Conservation (phyloP, 495 filamentous ascomycete genomes). For the Hypomontagnella submonticulosa region DNA sequence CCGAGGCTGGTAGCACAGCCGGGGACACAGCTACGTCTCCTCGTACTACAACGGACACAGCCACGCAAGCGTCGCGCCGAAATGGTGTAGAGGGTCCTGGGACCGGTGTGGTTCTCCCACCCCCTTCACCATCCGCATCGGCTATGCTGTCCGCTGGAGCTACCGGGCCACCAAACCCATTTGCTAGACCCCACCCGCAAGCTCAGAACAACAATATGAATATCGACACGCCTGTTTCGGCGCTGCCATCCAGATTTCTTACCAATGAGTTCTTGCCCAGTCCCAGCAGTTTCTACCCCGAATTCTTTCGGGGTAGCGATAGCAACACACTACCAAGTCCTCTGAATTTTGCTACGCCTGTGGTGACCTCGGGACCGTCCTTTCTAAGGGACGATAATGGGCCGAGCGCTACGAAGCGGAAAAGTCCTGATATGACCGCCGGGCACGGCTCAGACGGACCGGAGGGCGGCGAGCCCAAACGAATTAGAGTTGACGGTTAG, state of each 20-base stretch:
- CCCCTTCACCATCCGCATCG: slow-evolving; percentile 87
- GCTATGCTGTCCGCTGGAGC: slow-evolving; percentile 91
- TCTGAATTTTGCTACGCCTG: slow-evolving; percentile 89
- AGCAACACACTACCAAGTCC: slow-evolving; percentile 90
- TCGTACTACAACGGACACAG: slow-evolving; percentile 68
- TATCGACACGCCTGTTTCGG: slow-evolving; percentile 97
- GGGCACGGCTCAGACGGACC: slow-evolving; percentile 49
- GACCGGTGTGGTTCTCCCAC: slow-evolving; percentile 83
- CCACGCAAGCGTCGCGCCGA: slow-evolving; percentile 52
- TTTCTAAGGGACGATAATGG: slow-evolving; percentile 68
- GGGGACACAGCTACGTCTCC: slow-evolving; percentile 74
- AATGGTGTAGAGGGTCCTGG: slow-evolving; percentile 63
- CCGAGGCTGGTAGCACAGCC: slow-evolving; percentile 81
- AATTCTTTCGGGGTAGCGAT: slow-evolving; percentile 76
- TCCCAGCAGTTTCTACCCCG: slow-evolving; percentile 89
- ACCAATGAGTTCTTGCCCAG: slow-evolving; percentile 85
- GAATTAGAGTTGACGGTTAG: slow-evolving; percentile 55
- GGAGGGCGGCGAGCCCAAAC: slow-evolving; percentile 55
- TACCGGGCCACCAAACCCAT: slow-evolving; percentile 92
- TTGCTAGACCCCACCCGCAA: slow-evolving; percentile 81
- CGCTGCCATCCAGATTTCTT: slow-evolving; percentile 90
- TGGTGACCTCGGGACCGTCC: slow-evolving; percentile 74
- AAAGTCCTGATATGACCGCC: slow-evolving; percentile 58
- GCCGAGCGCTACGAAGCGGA: slow-evolving; percentile 52
- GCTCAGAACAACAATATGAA: slow-evolving; percentile 74